Conservation (phyloP, 805 yeast species). For the Torulaspora microellipsoides region DNA sequence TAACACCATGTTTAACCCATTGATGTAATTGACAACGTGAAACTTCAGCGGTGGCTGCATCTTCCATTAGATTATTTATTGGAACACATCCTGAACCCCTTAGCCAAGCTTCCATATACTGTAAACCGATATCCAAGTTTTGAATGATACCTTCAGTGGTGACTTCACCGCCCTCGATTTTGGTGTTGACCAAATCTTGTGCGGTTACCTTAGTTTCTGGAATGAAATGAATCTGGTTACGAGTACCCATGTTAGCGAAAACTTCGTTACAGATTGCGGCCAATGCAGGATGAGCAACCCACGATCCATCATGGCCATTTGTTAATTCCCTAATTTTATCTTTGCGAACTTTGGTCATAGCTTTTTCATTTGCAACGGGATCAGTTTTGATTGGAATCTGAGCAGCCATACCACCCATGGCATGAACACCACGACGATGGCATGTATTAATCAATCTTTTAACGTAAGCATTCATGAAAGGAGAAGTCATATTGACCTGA, state of each 20-base stretch:
- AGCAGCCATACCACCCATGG: slow-evolving; percentile 91
- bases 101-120: slow-evolving; percentile 83
- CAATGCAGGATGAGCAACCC: slow-evolving; percentile 87
- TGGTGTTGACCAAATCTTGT: slow-evolving; percentile 57
- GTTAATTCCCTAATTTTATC: slow-evolving; percentile 74
- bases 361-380: slow-evolving; percentile 54
- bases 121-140: slow-evolving; percentile 69
- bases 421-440: slow-evolving; percentile 76
- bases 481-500: slow-evolving; percentile 74
- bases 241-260: slow-evolving; percentile 76
- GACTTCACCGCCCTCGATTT: slow-evolving; percentile 55
- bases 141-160: slow-evolving; percentile 68
- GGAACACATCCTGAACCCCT: slow-evolving; percentile 84
- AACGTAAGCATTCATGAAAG: slow-evolving; percentile 77
- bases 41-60: slow-evolving; percentile 87
- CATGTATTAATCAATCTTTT: slow-evolving; percentile 66
- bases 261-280: slow-evolving; percentile 68
- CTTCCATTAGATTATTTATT: slow-evolving; percentile 81
- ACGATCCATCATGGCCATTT: slow-evolving; percentile 82
- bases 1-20: slow-evolving; percentile 73
- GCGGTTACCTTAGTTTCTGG: slow-evolving; percentile 49
- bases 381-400: slow-evolving; percentile 78
- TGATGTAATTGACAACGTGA: slow-evolving; percentile 78
- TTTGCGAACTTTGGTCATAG: slow-evolving; percentile 66
- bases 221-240: slow-evolving; percentile 59